Conservation (phyloP, 805 yeast genomes). For the Cyberlindnera mississippiensis region DNA sequence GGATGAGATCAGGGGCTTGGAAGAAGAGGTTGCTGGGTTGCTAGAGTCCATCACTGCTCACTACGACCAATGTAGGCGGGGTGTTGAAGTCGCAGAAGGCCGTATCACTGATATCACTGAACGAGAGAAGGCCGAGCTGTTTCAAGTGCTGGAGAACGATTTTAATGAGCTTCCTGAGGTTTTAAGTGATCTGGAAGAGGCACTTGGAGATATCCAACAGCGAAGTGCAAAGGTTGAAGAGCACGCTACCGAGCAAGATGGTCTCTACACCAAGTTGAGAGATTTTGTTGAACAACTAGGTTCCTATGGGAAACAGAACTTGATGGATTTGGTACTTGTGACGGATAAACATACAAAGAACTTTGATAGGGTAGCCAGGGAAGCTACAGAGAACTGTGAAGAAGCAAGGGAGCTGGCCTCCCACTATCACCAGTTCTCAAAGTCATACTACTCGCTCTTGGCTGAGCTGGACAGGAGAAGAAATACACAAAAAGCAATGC, state of each 20-base stretch:
- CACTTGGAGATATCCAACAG: constrained; percentile 29
- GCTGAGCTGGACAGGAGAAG: constrained; percentile 51
- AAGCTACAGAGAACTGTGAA: constrained; percentile 18
- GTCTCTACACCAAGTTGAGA: constrained; percentile 21
- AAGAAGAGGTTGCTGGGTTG: constrained; percentile 64
- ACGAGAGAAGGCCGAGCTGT: constrained; percentile 36
- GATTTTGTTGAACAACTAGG: constrained; percentile 21
- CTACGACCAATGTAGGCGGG: constrained; percentile 71
- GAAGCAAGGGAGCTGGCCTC: constrained; percentile 35
- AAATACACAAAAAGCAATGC: constrained; percentile 38
- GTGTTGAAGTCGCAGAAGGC: constrained; percentile 34
- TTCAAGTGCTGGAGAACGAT: constrained; percentile 48
- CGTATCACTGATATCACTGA: constrained; percentile 25
- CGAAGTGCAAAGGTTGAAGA: constrained; percentile 24
- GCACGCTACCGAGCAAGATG: constrained; percentile 9
- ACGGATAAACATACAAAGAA: constrained; percentile 14
- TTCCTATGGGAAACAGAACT: constrained; percentile 22
- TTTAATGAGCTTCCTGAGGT: constrained; percentile 55
- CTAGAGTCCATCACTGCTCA: constrained; percentile 74
- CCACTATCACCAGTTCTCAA: constrained; percentile 48
- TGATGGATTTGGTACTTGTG: constrained; percentile 10
- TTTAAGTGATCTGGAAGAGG: constrained; percentile 41
- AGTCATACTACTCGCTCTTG: constrained; percentile 48
- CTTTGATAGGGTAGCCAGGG: constrained; percentile 7
- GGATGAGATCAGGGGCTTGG: constrained; percentile 45